Percentiles rank a stretch among this genome's conserved stretches.
Evolutionary conservation across 164 flowering plant species (phyloP).

Genomic region (Aristolochia californica): DNA sequence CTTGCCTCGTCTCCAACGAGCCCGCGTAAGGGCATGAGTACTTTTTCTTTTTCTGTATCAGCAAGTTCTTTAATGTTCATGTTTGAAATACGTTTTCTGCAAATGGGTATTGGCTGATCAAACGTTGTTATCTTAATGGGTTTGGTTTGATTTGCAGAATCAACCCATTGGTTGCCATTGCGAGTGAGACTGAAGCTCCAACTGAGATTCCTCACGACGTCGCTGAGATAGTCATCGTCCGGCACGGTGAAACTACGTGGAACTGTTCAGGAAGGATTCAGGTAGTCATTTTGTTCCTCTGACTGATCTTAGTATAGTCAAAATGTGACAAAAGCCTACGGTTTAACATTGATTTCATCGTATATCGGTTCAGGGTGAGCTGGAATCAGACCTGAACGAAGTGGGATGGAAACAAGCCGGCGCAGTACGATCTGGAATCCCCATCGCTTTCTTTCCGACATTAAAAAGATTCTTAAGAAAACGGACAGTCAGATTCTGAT

Average conservation of each 20-base stretch:
- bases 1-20: constrained; percentile 10
- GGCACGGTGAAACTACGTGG: constrained; percentile 93
- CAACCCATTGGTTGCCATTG: constrained; percentile 1
- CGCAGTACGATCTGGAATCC: constrained; percentile 22
- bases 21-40: constrained; percentile 3
- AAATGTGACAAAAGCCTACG: no score
- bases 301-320: neutral
- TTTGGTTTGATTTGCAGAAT: neutral
- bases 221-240: constrained; percentile 67
- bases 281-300: constrained; percentile 18
- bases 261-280: constrained; percentile 64
- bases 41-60: no score
- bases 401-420: constrained; percentile 74
- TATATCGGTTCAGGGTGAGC: constrained; percentile 47
- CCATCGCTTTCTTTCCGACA: neutral
- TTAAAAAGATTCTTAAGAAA: neutral
- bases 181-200: neutral
- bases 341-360: no score
- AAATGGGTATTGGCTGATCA: no score
- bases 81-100: no score
- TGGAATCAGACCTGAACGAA: constrained; percentile 77
- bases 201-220: constrained; percentile 11
- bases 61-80: no score
- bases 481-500: no score
- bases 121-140: no score